Evolutionary conservation across 1,284 basidiomycete genomes (phyloP).

Genomic region (Marasmius fiardii): DNA sequence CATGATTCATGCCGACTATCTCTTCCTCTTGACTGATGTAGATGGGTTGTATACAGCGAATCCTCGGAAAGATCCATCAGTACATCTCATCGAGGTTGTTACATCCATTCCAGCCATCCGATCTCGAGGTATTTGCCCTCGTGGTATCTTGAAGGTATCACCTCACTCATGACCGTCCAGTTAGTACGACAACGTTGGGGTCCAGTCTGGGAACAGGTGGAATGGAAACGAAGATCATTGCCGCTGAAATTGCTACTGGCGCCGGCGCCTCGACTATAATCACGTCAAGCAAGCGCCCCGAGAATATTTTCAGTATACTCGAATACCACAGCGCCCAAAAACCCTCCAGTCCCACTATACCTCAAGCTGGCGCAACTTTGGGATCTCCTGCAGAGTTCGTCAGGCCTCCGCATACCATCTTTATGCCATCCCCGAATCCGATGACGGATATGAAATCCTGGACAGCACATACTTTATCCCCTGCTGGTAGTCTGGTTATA

Average conservation of each 20-base stretch:
- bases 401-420: conserved; percentile 17
- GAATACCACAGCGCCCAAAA: conserved; percentile 58
- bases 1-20: conserved; percentile 96
- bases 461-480: conserved; percentile 90
- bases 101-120: conserved; percentile 82
- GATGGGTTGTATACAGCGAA: conserved; percentile 96
- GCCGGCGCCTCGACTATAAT: conserved; percentile 97
- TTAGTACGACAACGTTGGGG: conserved; percentile 89
- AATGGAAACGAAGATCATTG: conserved; percentile 99
- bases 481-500: conserved; percentile 85
- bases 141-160: neutral
- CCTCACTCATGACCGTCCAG: conserved; percentile 37
- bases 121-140: conserved; percentile 56
- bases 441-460: conserved; percentile 92
- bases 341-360: conserved; percentile 19
- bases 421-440: conserved; percentile 8
- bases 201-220: conserved; percentile 95
- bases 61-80: conserved; percentile 85
- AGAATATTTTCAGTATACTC: conserved; percentile 81
- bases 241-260: conserved; percentile 94
- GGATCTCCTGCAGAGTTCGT: conserved; percentile 13
- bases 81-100: conserved; percentile 80
- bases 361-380: conserved; percentile 38
- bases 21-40: conserved; percentile 96
- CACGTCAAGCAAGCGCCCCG: conserved; percentile 77